Base-by-base conservation (phyloP, 306 rosid species). In the Crotalaria pallida region DNA sequence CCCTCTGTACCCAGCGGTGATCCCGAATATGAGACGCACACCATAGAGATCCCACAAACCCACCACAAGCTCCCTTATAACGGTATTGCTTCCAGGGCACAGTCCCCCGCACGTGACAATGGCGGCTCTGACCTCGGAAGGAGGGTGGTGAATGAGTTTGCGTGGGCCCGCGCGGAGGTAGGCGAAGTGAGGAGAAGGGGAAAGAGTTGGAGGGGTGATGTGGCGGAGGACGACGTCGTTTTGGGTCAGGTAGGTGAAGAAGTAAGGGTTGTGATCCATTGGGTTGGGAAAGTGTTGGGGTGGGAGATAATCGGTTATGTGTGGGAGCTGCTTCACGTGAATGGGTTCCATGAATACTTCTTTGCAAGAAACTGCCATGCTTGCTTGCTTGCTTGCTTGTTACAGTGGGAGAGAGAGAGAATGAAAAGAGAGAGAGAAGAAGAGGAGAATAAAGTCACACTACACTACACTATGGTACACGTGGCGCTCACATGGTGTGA, bases 51-150 rank as follows among this genome's bases (percentile, higher is more conserved):
- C 85, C 95, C 95, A 87, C 38, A 78, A 8, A 1, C 52, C 78
- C 4, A 72, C 70, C 0, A 78, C 82, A 1, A 92, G 89, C 84
- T 92, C 98, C 69, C 98, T 72, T 43, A 89, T 83, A 18, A 88
- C 96, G 19, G 98, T 92, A 77, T 92, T 92, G 3, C 88, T 59
- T 13, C 98, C 96, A 4, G 98, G 98, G 41, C 82, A 78, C 0
- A 78, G 78, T 2, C 82, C 82, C 2, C 82, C 82, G 51, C 82
- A 78, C 3, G 78, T 72, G 6, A 92, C 96, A 9, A 92, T 83
- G n/a, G 92, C 96, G 8, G 60, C 96, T 40, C 79, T 79, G 0
- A 52, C 55, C 5, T 6, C 18, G 0, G 71, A 26, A 23, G 89
- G 73, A 1, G 76, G 5, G 9, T 72, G 65, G 74, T 2, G 27